A percentile compares a stretch with the other conserved stretches of the same genome.
phyloP scores from a whole-genome alignment of 169 alveolate species.

The Eimeria falciformis region DNA sequence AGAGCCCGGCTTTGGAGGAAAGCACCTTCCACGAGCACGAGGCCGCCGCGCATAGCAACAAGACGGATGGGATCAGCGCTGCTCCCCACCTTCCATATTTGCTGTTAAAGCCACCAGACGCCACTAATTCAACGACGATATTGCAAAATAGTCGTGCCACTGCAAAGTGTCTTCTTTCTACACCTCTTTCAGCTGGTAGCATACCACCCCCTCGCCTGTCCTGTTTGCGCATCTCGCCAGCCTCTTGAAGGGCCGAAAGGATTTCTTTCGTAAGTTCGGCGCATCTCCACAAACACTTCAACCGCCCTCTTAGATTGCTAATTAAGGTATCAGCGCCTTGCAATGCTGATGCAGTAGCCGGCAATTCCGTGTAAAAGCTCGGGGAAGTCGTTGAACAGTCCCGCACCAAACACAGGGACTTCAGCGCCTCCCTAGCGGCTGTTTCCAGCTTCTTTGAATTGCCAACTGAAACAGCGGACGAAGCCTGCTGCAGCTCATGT shows the following conservation, averaged over 20 bases:
- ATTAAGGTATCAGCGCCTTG: too few species aligned
- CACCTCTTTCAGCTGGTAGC: too few species aligned
- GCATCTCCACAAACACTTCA: not conserved
- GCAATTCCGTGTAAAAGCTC: too few species aligned
- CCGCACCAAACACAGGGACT: not conserved
- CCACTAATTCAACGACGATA: not conserved
- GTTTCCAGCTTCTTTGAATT: not conserved
- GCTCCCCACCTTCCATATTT: not conserved
- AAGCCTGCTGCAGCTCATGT: conserved; percentile 22
- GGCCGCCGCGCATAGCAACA: conserved; percentile 36
- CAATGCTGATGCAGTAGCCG: too few species aligned
- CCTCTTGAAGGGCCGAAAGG: not conserved
- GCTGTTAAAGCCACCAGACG: not conserved
- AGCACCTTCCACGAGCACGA: not conserved
- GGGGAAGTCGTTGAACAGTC: too few species aligned
- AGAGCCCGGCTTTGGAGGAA: too few species aligned
- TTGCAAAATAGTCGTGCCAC: conserved; percentile 14
- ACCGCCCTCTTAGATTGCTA: not conserved
- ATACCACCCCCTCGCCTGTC: not conserved
- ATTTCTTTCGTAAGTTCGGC: not conserved
- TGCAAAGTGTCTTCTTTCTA: not conserved
- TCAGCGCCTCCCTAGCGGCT: conserved; percentile 39
- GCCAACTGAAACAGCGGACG: not conserved
- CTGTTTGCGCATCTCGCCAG: not conserved
- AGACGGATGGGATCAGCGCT: not conserved